These are phyloP conservation scores for Penicillium samsonianum DNA, from an alignment of 495 filamentous ascomycete genomes.

Conservation along the genomic window DNA sequence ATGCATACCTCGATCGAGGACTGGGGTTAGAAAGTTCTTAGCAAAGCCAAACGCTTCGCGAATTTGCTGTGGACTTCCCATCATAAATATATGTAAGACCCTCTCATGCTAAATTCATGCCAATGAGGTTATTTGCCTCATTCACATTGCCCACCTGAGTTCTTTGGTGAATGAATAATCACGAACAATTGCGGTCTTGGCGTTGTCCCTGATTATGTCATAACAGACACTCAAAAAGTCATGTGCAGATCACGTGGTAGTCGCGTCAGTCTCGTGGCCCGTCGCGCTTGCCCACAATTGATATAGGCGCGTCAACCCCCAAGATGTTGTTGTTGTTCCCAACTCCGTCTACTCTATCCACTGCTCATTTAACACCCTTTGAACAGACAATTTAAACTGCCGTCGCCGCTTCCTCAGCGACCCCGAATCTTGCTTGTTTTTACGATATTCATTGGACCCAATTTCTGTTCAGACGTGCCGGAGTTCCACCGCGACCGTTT, in stretches of 20 bases:
- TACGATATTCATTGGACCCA: conserved; percentile 26
- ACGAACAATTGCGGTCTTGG: conserved; percentile 13
- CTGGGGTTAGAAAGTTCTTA: conserved; percentile 43
- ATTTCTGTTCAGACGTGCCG: conserved; percentile 22
- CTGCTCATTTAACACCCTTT: conserved; percentile 12
- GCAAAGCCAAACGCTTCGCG: conserved; percentile 41
- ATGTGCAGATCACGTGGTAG: background rate
- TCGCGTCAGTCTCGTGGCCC: conserved; percentile 28
- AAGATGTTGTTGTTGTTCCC: conserved; percentile 18
- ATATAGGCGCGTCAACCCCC: conserved; percentile 5
- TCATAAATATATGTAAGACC: conserved; percentile 16
- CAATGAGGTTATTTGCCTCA: background rate
- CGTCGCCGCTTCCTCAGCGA: conserved; percentile 5
- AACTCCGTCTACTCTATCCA: conserved; percentile 26
- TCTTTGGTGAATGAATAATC: conserved; percentile 11
- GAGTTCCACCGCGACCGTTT: conserved; percentile 17
- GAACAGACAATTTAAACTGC: background rate
- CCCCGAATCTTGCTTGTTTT: conserved; percentile 15
- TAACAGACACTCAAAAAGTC: background rate
- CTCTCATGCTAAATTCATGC: background rate
- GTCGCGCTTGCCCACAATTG: conserved; percentile 17
- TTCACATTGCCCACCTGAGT: no score
- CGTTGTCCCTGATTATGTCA: conserved; percentile 7
- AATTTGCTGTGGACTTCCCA: conserved; percentile 29
- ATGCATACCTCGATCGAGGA: conserved; percentile 47